Percentiles rank a stretch among this genome's conserved stretches.
phyloP scores from a whole-genome alignment of 192 early-diverging fungal species.

The Dissophora ornata region DNA sequence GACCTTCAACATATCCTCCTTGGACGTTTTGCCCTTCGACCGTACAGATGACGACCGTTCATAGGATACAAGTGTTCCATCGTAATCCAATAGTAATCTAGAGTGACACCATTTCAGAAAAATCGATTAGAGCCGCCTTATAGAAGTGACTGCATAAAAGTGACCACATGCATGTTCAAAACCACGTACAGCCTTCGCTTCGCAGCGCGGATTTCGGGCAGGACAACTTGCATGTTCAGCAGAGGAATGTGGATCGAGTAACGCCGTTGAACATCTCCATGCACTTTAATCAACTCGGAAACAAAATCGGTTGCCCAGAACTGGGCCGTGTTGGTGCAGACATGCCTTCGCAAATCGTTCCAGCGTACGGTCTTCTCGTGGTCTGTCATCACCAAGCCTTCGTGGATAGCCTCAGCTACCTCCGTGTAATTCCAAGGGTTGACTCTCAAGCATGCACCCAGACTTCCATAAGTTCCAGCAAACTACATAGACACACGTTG shows the following conservation, averaged over 20 bases:
- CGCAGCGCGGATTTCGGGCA: constrained; percentile 32
- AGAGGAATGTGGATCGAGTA: constrained; percentile 63
- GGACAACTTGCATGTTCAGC: constrained; percentile 43
- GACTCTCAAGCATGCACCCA: constrained; percentile 86
- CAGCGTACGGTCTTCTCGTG: constrained; percentile 83
- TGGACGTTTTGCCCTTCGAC: constrained; percentile 60
- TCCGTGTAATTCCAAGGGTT: constrained; percentile 97
- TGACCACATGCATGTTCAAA: too few relatives aligned
- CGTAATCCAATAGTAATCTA: constrained; percentile 68
- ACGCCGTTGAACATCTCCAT: constrained; percentile 59
- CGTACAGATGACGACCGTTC: constrained; percentile 57
- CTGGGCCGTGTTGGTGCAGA: constrained; percentile 74
- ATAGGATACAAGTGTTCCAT: constrained; percentile 78
- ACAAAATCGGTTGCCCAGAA: constrained; percentile 76
- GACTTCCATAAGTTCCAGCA: constrained; percentile 93
- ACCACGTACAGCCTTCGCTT: constrained; percentile 65
- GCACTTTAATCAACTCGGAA: constrained; percentile 63
- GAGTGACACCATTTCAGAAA: background rate
- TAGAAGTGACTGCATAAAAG: too few relatives aligned
- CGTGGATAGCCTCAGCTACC: constrained; percentile 89
- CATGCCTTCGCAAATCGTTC: constrained; percentile 77
- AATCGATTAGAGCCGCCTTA: background rate
- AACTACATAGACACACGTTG: constrained; percentile 65
- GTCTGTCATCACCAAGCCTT: constrained; percentile 83
- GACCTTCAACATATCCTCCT: constrained; percentile 69